A percentile compares a stretch with the other conserved stretches of the same genome.
phyloP scores from a whole-genome alignment of 192 early-diverging fungal genomes.

The Paraglomus brasilianum region DNA sequence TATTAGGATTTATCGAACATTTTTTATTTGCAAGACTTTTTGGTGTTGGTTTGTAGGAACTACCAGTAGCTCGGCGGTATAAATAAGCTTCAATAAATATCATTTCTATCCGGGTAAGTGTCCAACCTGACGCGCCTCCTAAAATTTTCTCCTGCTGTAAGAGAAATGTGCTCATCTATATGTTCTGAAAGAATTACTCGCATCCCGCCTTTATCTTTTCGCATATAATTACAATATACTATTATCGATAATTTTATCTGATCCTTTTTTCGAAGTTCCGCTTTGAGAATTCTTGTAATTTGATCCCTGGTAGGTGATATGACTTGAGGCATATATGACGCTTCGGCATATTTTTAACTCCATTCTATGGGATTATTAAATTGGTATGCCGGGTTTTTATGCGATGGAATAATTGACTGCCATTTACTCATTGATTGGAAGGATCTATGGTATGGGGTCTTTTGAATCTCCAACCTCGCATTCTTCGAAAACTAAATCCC shows the following conservation, averaged over 20 bases:
- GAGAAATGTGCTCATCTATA: slow-evolving; percentile 18
- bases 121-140: background rate
- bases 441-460: background rate
- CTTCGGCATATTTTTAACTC: background rate
- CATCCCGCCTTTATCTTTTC: background rate
- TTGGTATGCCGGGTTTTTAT: background rate
- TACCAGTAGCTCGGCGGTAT: background rate
- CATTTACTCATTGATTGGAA: background rate
- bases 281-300: slow-evolving; percentile 10
- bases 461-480: slow-evolving; percentile 1
- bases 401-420: background rate
- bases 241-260: slow-evolving; percentile 15
- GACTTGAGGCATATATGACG: background rate
- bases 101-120: background rate
- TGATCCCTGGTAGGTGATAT: background rate
- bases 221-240: slow-evolving; percentile 11
- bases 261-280: background rate
- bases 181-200: slow-evolving; percentile 8
- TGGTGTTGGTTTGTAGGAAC: slow-evolving; percentile 3
- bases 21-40: no score
- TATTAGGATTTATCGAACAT: no score
- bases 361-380: slow-evolving; percentile 3
- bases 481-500: slow-evolving; percentile 15
- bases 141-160: slow-evolving; percentile 16
- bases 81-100: slow-evolving; percentile 13